Base-by-base conservation (phyloP, 768 basidiomycete genomes). In the Xerocomus spinulosus region DNA sequence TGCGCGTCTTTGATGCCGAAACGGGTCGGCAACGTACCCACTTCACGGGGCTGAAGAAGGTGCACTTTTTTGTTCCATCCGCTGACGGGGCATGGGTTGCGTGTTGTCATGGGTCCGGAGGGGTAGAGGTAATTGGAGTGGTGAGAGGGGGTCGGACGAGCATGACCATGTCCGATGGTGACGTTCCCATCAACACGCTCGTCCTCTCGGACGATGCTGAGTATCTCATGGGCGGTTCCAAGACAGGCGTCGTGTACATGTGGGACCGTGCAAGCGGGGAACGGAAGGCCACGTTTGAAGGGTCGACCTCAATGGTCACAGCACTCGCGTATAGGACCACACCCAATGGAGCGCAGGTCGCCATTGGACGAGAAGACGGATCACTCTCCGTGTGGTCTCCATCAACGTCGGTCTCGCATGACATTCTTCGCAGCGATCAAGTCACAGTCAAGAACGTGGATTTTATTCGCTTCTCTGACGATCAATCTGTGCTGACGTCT, bases 181-280 rank as follows among this genome's bases (percentile, higher is more conserved):
- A 32, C 6, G 38, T 23, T 5, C 29, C 42, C 1, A 15, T 52
- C 21, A 40, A 35, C 0, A 48, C 38, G 0, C 28, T 64, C 30
- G 17, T 39, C 6, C 66, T 63, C 44, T 61, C 59, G 5, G 43
- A 40, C 9, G 49, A 56, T 26, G 52, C 49, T 7, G 10, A 23
- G 36, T 37, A 12, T 7, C 36, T 37, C 36, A 23, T 54, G 23
- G 57, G 62, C 2, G 64, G 56, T 3, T 61, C 49, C 15, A 3
- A 46, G 18, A 20, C 48, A 5, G 52, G 53, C 4, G 38, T 42
- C 2, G 48, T 66, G 15, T 49, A 25, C 0, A 20, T 66, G 5
- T 66, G 59, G 63, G 53, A 61, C 20, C 50, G 45, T 3, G n/a
- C 34, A 0, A 57, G 39, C 26, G 58, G 62, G 7, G n/a, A 35